Evolutionary conservation across 176 grass and related monocot genomes (phyloP).

Genomic region (Microstegium vimineum): DNA sequence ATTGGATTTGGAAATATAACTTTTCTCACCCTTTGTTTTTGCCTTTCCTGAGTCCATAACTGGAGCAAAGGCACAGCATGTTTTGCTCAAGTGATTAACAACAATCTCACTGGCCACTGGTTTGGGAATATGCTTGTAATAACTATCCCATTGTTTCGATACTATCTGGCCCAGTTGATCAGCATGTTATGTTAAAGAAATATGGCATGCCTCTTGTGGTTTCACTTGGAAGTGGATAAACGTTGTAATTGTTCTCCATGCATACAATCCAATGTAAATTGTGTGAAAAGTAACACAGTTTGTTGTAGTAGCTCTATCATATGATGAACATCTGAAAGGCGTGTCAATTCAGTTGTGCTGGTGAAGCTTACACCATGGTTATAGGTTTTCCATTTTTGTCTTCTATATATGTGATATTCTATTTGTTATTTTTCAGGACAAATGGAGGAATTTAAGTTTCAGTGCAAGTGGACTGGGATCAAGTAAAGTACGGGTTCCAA

Average conservation of each 20-base stretch:
- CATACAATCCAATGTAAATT: constrained; percentile 16
- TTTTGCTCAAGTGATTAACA: constrained; percentile 7
- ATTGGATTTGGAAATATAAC: not conserved
- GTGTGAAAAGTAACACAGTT: not conserved
- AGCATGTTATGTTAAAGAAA: not conserved
- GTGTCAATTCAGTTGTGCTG: not conserved
- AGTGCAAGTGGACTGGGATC: constrained; percentile 80
- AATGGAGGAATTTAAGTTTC: constrained; percentile 99
- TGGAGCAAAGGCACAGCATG: not conserved
- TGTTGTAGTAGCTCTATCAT: constrained; percentile 7
- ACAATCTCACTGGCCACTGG: not conserved
- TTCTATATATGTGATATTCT: not conserved
- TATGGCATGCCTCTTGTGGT: not conserved
- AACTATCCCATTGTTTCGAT: not conserved
- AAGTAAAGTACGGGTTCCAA: constrained; percentile 64
- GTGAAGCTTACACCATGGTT: not conserved
- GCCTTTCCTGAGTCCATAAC: constrained; percentile 1
- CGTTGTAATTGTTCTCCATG: constrained; percentile 13
- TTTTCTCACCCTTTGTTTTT: not conserved
- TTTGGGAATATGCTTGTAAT: not conserved
- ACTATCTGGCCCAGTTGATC: not conserved
- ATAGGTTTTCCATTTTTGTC: not conserved
- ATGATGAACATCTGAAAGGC: constrained; percentile 9
- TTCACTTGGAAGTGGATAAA: constrained; percentile 1
- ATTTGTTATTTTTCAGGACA: constrained; percentile 57